Conservation (phyloP, 1,139 yeast species). For the Trichomonascaceae sp. region DNA sequence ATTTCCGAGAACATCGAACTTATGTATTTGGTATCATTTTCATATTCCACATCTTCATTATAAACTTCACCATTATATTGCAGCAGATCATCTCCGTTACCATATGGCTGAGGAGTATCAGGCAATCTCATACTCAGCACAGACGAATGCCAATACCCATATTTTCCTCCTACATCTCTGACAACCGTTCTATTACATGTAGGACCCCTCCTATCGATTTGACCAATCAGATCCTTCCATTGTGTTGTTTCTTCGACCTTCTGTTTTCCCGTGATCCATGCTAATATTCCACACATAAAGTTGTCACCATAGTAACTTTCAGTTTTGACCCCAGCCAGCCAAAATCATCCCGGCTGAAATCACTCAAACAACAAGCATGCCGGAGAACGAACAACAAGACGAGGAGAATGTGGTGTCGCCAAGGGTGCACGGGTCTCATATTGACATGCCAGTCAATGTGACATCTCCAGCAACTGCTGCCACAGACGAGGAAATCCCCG, state of each 20-base stretch:
- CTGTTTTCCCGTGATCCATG: constrained; percentile 6
- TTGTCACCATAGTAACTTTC: too few relatives aligned
- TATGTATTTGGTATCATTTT: constrained; percentile 48
- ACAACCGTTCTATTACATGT: constrained; percentile 6
- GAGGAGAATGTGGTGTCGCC: constrained; percentile 12
- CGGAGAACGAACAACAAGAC: neutral
- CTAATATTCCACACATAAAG: constrained; percentile 28
- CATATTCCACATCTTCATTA: constrained; percentile 43
- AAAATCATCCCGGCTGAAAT: neutral
- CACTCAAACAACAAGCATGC: neutral
- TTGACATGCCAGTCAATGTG: constrained; percentile 3
- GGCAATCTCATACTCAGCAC: constrained; percentile 78
- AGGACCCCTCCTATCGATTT: constrained; percentile 26
- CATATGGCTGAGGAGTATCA: constrained; percentile 63
- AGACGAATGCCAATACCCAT: constrained; percentile 41
- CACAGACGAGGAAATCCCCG: constrained; percentile 14
- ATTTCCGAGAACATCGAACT: constrained; percentile 25
- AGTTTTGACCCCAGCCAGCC: neutral
- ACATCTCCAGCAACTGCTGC: neutral
- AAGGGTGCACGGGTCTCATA: constrained; percentile 14
- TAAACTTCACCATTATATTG: constrained; percentile 92
- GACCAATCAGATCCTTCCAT: constrained; percentile 13
- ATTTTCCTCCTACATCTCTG: neutral
- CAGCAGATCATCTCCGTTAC: constrained; percentile 34
- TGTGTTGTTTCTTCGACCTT: neutral